These are phyloP conservation scores for Daldinia sp. DNA, from an alignment of 2,329 filamentous ascomycete species.

Conservation along the genomic window DNA sequence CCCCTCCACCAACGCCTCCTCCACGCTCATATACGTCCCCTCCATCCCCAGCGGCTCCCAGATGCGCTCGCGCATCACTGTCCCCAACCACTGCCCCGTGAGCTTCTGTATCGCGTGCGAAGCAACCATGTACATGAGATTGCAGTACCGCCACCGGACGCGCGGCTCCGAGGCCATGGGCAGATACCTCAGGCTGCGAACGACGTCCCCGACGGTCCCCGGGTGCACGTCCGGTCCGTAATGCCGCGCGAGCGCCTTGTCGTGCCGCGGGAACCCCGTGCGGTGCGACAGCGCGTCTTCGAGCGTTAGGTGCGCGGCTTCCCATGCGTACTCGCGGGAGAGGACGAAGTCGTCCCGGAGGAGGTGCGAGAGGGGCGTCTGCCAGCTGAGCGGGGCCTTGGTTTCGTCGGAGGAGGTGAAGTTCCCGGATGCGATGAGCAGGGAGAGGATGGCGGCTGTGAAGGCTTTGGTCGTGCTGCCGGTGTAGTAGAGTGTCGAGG, in stretches of 20 bases:
- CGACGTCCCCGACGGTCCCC: conserved; percentile 54
- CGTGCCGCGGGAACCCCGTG: conserved; percentile 61
- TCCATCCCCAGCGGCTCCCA: conserved; percentile 61
- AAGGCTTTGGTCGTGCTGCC: conserved; percentile 68
- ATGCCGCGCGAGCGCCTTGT: conserved; percentile 49
- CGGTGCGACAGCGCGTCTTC: conserved; percentile 67
- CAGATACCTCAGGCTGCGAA: conserved; percentile 59
- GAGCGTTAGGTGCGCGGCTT: conserved; percentile 61
- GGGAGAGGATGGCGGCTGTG: conserved; percentile 62
- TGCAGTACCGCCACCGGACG: conserved; percentile 62
- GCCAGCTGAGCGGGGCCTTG: conserved; percentile 56
- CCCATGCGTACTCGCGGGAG: conserved; percentile 53
- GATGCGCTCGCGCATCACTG: conserved; percentile 55
- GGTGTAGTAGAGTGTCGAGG: conserved; percentile 64
- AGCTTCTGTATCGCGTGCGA: conserved; percentile 60
- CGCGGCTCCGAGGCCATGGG: conserved; percentile 59
- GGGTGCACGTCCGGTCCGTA: conserved; percentile 47
- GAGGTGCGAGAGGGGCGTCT: conserved; percentile 59
- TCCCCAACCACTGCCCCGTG: conserved; percentile 55
- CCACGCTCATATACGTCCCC: conserved; percentile 53
- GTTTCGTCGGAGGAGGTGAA: conserved; percentile 35
- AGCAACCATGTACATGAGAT: conserved; percentile 64
- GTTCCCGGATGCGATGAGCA: conserved; percentile 61
- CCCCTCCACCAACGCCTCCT: conserved; percentile 48
- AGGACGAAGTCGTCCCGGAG: conserved; percentile 65